Evolutionary conservation across 352 stramenopile genomes (phyloP).

Genomic region (Phytophthora boehmeriae): DNA sequence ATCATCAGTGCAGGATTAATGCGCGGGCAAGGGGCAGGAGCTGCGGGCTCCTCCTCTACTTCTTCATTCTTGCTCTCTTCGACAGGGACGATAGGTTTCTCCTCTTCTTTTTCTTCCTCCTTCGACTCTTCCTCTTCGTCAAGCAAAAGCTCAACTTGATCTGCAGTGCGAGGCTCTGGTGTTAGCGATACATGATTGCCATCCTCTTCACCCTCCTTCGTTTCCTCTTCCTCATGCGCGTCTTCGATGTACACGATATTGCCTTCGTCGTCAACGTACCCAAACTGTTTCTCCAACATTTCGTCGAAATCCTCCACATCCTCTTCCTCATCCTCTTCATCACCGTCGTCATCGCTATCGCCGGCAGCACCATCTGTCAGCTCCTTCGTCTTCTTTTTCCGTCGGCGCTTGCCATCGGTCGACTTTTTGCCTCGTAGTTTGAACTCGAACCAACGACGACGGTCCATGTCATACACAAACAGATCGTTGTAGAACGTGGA

Average conservation of each 20-base stretch:
- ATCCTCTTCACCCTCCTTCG: slow-evolving; percentile 45
- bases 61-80: slow-evolving; percentile 20
- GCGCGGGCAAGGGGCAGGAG: slow-evolving; percentile 68
- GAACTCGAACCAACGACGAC: slow-evolving; percentile 95
- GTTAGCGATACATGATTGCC: slow-evolving; percentile 5
- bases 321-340: slow-evolving; percentile 66
- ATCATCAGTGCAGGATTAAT: slow-evolving; percentile 91
- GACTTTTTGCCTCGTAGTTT: slow-evolving; percentile 88
- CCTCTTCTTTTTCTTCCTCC: slow-evolving; percentile 50
- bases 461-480: slow-evolving; percentile 97
- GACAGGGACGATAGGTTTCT: slow-evolving; percentile 26
- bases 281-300: slow-evolving; percentile 93
- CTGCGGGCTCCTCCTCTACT: slow-evolving; percentile 30
- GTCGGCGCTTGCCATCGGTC: slow-evolving; percentile 58
- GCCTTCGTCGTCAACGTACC: slow-evolving; percentile 94
- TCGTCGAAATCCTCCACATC: slow-evolving; percentile 83
- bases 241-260: slow-evolving; percentile 96
- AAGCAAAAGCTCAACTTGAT: slow-evolving; percentile 21
- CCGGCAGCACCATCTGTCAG: slow-evolving; percentile 45
- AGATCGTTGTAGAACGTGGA: slow-evolving; percentile 98
- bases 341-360: slow-evolving; percentile 52
- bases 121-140: slow-evolving; percentile 41
- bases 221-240: slow-evolving; percentile 80
- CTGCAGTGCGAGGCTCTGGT: background rate
- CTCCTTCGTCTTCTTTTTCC: slow-evolving; percentile 65